Percentiles rank a stretch among this genome's conserved stretches.
Conservation (phyloP, 2,329 filamentous ascomycete genomes). For the Fusarium fracticaudum region DNA sequence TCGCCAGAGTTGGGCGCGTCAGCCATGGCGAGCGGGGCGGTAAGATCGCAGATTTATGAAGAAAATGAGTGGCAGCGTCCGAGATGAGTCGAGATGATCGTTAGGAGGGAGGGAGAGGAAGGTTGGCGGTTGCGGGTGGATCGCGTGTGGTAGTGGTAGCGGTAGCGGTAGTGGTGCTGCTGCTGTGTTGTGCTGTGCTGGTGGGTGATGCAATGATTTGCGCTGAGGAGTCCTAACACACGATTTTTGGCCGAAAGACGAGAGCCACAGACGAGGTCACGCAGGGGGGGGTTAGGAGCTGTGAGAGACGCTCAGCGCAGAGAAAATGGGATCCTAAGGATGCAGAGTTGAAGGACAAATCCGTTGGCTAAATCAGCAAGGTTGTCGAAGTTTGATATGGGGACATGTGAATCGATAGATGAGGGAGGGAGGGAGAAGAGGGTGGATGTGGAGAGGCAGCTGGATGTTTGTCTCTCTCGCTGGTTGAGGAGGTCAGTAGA, state of each 20-base stretch:
- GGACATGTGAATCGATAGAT: conserved; percentile 43
- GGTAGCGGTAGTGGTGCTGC: neutral
- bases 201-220: conserved; percentile 48
- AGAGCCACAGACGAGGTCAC: conserved; percentile 22
- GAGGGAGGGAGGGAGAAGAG: conserved; percentile 40
- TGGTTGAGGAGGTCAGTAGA: neutral
- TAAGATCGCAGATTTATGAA: conserved; percentile 46
- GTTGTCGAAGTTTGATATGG: conserved; percentile 23
- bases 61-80: conserved; percentile 34
- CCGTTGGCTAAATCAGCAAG: conserved; percentile 34
- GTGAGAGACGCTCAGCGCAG: conserved; percentile 27
- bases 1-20: conserved; percentile 91
- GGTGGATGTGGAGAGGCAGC: conserved; percentile 35
- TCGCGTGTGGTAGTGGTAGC: conserved; percentile 38
- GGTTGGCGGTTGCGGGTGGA: conserved; percentile 42
- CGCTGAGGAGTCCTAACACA: conserved; percentile 45
- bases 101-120: conserved; percentile 33
- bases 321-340: conserved; percentile 15
- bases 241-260: conserved; percentile 40
- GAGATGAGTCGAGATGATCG: conserved; percentile 33
- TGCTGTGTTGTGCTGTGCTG: neutral
- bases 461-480: conserved; percentile 28
- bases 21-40: conserved; percentile 74
- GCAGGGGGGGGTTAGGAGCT: neutral
- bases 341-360: conserved; percentile 25